Evolutionary conservation across 306 rosid species (phyloP).

Genomic region (Vigna mungo): DNA sequence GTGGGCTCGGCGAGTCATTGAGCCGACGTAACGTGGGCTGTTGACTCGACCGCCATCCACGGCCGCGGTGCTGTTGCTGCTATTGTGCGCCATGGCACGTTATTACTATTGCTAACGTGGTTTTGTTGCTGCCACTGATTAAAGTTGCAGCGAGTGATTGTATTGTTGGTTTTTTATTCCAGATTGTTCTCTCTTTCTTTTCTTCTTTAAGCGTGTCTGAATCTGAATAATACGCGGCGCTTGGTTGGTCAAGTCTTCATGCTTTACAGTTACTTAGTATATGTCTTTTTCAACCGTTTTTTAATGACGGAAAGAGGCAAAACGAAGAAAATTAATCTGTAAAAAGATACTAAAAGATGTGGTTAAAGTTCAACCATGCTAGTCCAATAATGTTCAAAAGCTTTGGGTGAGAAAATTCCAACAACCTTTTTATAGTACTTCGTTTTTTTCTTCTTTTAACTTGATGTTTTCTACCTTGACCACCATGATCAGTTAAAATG

Average conservation of each 20-base stretch:
- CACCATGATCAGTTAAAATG: no score
- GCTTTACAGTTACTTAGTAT: neutral
- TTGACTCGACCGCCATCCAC: conserved; percentile 73
- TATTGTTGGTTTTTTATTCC: neutral
- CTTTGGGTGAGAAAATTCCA: no score
- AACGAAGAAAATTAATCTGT: neutral
- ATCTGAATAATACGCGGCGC: neutral
- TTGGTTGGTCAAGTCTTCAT: neutral
- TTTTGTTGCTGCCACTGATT: neutral
- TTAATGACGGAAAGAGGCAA: neutral
- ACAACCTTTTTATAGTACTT: no score
- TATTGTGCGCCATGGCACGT: conserved; percentile 5
- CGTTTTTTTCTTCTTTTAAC: no score
- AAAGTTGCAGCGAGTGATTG: neutral
- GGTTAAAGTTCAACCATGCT: no score
- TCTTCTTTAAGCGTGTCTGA: neutral
- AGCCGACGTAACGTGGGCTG: conserved; percentile 78
- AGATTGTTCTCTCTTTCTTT: neutral
- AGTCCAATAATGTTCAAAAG: no score
- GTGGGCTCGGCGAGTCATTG: conserved; percentile 90
- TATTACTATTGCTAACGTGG: neutral
- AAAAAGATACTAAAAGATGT: no score
- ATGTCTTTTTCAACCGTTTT: neutral
- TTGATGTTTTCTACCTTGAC: no score
- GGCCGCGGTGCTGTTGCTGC: neutral